phyloP scores from a whole-genome alignment of 2,329 filamentous ascomycete genomes.

The Ceratocystis variospora region DNA sequence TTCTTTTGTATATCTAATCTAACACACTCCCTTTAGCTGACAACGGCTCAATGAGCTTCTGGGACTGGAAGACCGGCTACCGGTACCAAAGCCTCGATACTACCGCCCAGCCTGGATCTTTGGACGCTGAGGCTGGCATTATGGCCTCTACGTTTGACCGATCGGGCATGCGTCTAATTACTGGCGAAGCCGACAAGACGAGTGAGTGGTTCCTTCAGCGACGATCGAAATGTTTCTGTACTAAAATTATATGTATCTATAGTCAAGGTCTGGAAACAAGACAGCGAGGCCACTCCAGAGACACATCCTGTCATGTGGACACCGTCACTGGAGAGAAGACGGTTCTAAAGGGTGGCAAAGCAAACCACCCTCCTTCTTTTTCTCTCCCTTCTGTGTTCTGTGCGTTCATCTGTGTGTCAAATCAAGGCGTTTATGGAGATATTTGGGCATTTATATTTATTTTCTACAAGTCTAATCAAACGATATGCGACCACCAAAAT shows the following conservation, averaged over 20 bases:
- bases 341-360: slow-evolving; percentile 12
- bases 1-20: not conserved
- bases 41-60: slow-evolving; percentile 93
- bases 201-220: slow-evolving; percentile 36
- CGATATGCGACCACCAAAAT: not conserved
- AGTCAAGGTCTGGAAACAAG: slow-evolving; percentile 94
- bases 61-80: slow-evolving; percentile 97
- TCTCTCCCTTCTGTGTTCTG: not conserved
- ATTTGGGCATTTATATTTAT: slow-evolving; percentile 1
- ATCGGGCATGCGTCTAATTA: slow-evolving; percentile 78
- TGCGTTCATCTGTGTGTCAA: not conserved
- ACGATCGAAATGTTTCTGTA: slow-evolving; percentile 20
- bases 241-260: not conserved
- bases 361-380: not conserved
- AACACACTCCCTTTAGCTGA: slow-evolving; percentile 38
- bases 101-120: slow-evolving; percentile 79
- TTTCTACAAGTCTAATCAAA: not conserved
- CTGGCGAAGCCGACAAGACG: slow-evolving; percentile 92
- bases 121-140: slow-evolving; percentile 87
- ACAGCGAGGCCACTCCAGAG: slow-evolving; percentile 80
- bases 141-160: slow-evolving; percentile 89
- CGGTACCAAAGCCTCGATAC: slow-evolving; percentile 82
- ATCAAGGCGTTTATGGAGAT: not conserved
- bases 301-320: slow-evolving; percentile 89
- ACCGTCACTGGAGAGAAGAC: slow-evolving; percentile 37